A percentile compares a stretch with the other conserved stretches of the same genome.
Conservation (phyloP, 2,329 filamentous ascomycete species). For the Cladosporium sp. region DNA sequence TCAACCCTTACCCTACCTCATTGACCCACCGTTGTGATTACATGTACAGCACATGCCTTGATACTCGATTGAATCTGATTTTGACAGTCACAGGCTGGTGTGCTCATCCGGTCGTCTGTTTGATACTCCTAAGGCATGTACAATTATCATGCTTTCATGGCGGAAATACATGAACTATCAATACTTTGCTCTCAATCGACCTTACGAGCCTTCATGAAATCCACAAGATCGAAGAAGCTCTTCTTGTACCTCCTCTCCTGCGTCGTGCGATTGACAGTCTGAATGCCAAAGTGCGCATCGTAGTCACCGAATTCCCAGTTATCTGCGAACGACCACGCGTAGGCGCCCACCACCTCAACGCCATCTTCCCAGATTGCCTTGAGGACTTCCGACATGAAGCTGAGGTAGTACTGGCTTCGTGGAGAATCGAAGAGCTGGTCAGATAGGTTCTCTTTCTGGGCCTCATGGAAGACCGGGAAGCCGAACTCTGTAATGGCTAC, state of each 20-base stretch:
- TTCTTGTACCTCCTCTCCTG: conserved; percentile 34
- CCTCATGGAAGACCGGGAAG: conserved; percentile 44
- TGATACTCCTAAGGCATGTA: too few relatives aligned
- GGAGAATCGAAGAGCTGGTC: conserved; percentile 54
- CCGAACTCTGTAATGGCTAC: conserved; percentile 35
- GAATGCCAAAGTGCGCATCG: conserved; percentile 51
- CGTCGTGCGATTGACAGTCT: conserved; percentile 39
- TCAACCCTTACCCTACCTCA: too few relatives aligned
- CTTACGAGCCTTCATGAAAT: conserved; percentile 18
- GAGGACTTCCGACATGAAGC: conserved; percentile 36
- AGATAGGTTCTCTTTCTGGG: conserved; percentile 35
- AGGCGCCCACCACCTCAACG: conserved; percentile 30
- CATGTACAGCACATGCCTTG: too few relatives aligned
- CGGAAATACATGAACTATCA: too few relatives aligned
- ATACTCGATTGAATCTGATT: too few relatives aligned
- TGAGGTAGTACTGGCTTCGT: conserved; percentile 52
- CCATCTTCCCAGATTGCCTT: conserved; percentile 30
- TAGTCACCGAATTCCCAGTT: conserved; percentile 48
- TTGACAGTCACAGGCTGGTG: too few relatives aligned
- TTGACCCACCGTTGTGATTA: too few relatives aligned
- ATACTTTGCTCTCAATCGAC: neutral
- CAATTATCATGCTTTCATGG: too few relatives aligned
- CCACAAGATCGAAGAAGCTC: conserved; percentile 35
- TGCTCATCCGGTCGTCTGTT: too few relatives aligned
- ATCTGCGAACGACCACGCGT: conserved; percentile 33